Evolutionary conservation across 2,329 filamentous ascomycete genomes (phyloP).

Genomic region (Penicillium corylophilum): DNA sequence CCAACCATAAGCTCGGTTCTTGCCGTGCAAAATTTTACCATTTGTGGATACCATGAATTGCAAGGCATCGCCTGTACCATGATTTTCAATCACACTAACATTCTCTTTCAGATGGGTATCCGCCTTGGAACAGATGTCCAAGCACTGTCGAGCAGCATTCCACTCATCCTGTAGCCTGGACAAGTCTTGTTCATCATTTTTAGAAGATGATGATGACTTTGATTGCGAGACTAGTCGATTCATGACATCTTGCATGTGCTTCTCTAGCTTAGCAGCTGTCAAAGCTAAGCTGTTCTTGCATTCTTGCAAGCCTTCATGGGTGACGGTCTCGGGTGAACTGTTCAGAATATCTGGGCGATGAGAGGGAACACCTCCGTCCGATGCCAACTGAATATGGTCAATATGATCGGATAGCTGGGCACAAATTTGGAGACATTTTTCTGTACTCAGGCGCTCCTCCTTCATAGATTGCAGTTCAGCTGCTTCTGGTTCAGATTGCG

Average conservation of each 20-base stretch:
- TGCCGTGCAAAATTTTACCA: constrained; percentile 34
- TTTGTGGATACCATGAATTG: constrained; percentile 42
- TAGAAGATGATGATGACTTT: constrained; percentile 21
- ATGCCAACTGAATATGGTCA: constrained; percentile 24
- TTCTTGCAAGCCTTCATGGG: constrained; percentile 35
- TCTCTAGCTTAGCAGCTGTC: constrained; percentile 31
- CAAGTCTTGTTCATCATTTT: constrained; percentile 33
- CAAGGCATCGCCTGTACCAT: constrained; percentile 35
- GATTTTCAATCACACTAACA: constrained; percentile 36
- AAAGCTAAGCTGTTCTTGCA: constrained; percentile 33
- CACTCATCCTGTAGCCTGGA: constrained; percentile 37
- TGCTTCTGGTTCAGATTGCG: constrained; percentile 16
- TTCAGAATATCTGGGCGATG: constrained; percentile 6
- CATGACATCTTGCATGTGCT: constrained; percentile 32
- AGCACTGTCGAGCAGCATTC: constrained; percentile 36
- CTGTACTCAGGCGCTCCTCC: constrained; percentile 29
- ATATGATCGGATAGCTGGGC: constrained; percentile 31
- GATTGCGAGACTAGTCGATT: constrained; percentile 35
- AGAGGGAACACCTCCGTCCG: constrained; percentile 16
- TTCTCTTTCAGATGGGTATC: constrained; percentile 28
- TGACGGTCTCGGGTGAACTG: constrained; percentile 29
- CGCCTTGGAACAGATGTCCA: constrained; percentile 36
- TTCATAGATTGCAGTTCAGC: constrained; percentile 25
- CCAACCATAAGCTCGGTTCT: constrained; percentile 30
- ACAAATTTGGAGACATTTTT: constrained; percentile 35